Evolutionary conservation across 371 early-diverging fungal species (phyloP), one percentile per base, ranked within the genome.

Genomic region (Nematocida homosporus): DNA sequence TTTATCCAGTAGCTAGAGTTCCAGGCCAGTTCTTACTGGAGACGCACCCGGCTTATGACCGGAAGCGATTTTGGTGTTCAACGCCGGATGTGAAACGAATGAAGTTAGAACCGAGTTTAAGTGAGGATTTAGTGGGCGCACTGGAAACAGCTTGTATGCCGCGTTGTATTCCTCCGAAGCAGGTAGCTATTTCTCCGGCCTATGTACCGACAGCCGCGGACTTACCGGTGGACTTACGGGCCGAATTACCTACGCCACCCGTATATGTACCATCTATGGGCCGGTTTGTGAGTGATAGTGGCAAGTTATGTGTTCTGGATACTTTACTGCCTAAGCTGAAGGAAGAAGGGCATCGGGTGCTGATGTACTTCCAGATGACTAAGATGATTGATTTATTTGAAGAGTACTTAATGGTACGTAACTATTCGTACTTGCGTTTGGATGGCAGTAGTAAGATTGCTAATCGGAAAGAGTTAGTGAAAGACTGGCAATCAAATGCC

Each of bases 311-410:
- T 2, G 86, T 87, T 1, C 81, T 99, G 55, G 93, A 95, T 81
- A 87, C 86, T 65, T 79, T 99, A 61, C 83, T 99, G 38, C 87
- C 88, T 29, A 86, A 89, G 77, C 88, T 99, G 32, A 91, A 92
- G 84, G 83, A 87, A 3, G 91, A 91, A 65, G 92, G 91, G 0
- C 95, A 96, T 81, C 88, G 93, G 59, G 91, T 93, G 2, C 82
- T 99, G 77, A 87, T 97, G 35, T 93, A 94, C 79, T 96, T 95
- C 88, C 97, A 98, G 82, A 96, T 98, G 97, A 94, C 96, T 6
- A 86, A 87, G 79, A 93, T 94, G 93, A 92, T 96, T 77, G 95
- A 95, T 80, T 67, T 98, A 64, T 88, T 96, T 85, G 95, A 93
- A 56, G 81, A 85, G 29, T 83, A 83, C 67, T 67, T 83, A 29